phyloP scores from a whole-genome alignment of 2,329 filamentous ascomycete species.

The Septoria linicola region DNA sequence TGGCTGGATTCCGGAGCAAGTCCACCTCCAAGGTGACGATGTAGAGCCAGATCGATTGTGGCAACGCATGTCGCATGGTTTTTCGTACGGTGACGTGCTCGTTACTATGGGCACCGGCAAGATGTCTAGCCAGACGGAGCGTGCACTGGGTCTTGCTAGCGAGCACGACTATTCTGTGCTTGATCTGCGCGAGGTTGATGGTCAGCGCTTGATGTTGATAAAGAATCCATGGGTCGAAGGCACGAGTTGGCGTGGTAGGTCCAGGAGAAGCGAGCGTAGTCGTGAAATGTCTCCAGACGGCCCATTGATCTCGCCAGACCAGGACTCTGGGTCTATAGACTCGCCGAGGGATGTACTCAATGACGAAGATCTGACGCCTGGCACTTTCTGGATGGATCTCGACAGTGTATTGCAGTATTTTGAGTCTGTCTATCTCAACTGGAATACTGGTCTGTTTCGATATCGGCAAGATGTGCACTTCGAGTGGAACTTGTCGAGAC shows the following conservation, averaged over 20 bases:
- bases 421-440: constrained; percentile 94
- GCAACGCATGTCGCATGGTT: constrained; percentile 72
- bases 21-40: constrained; percentile 86
- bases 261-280: constrained; percentile 10
- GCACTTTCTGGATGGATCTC: constrained; percentile 92
- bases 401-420: constrained; percentile 89
- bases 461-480: constrained; percentile 88
- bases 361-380: constrained; percentile 52
- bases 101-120: constrained; percentile 88
- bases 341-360: constrained; percentile 40
- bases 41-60: constrained; percentile 74
- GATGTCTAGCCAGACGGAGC: constrained; percentile 73
- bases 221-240: constrained; percentile 97
- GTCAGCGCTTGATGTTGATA: constrained; percentile 69
- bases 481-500: constrained; percentile 64
- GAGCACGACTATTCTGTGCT: constrained; percentile 94
- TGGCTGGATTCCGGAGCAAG: constrained; percentile 94
- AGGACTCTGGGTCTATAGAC: constrained; percentile 32
- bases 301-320: constrained; percentile 25
- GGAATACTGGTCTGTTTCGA: constrained; percentile 83
- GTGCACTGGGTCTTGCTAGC: constrained; percentile 75
- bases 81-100: constrained; percentile 75
- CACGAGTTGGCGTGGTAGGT: constrained; percentile 64
- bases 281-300: constrained; percentile 12
- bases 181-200: constrained; percentile 66